These are phyloP conservation scores for Nelumbo lutea DNA, from an alignment of 164 flowering plant genomes.

Conservation along the genomic window DNA sequence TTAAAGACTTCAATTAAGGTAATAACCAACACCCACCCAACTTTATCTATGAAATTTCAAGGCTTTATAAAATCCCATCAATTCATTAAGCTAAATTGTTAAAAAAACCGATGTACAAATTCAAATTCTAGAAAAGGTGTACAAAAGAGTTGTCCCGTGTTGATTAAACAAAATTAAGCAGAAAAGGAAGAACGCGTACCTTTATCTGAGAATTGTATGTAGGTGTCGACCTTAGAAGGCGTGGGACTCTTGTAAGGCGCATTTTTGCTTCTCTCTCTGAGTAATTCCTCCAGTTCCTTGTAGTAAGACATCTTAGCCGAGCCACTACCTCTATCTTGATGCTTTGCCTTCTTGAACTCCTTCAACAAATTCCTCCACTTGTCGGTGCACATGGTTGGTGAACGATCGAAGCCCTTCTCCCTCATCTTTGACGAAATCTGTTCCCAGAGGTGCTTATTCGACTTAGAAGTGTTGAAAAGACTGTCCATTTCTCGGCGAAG, in stretches of 20 bases:
- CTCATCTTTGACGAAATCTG: constrained; percentile 86
- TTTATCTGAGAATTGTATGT: constrained; percentile 75
- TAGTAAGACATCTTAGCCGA: constrained; percentile 78
- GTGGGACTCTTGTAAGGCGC: constrained; percentile 44
- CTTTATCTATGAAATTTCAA: neutral
- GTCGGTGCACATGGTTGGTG: constrained; percentile 92
- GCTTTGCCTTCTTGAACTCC: constrained; percentile 85
- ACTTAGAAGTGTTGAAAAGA: constrained; percentile 78
- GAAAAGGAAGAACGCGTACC: constrained; percentile 28
- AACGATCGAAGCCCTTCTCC: constrained; percentile 78
- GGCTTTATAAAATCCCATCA: neutral
- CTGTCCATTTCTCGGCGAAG: constrained; percentile 69
- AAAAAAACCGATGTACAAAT: neutral
- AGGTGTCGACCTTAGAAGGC: constrained; percentile 63
- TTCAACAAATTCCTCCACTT: constrained; percentile 94
- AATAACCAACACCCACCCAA: no score
- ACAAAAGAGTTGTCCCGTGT: neutral
- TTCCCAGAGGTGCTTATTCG: constrained; percentile 91
- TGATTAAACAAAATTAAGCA: neutral
- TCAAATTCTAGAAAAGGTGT: neutral
- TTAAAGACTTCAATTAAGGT: no score
- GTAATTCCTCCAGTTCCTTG: constrained; percentile 79
- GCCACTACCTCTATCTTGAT: constrained; percentile 49
- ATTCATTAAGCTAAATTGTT: neutral
- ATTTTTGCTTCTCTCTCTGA: constrained; percentile 58